These are phyloP conservation scores for Emericellopsis cladophorae DNA, from an alignment of 2,329 filamentous ascomycete genomes.

Conservation along the genomic window DNA sequence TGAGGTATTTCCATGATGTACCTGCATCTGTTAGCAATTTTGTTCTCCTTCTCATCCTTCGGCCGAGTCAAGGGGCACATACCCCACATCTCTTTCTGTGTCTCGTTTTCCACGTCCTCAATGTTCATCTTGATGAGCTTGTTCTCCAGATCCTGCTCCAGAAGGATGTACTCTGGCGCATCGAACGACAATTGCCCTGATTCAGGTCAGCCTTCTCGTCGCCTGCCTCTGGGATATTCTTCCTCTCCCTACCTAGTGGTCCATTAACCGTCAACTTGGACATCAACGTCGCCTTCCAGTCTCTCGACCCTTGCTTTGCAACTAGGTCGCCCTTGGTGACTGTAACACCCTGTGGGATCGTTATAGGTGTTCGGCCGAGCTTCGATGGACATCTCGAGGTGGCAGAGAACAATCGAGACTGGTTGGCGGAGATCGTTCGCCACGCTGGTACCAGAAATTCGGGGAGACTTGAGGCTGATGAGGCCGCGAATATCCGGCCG, in stretches of 20 bases:
- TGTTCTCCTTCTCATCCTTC: no score
- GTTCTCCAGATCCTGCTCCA: slow-evolving; percentile 52
- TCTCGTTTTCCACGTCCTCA: slow-evolving; percentile 50
- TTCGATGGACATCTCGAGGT: slow-evolving; percentile 60
- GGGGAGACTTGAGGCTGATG: slow-evolving; percentile 43
- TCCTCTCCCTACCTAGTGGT: slow-evolving; percentile 48
- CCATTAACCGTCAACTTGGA: slow-evolving; percentile 64
- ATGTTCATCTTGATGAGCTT: slow-evolving; percentile 58
- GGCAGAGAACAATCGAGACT: slow-evolving; percentile 49
- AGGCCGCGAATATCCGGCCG: slow-evolving; percentile 36
- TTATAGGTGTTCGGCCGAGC: slow-evolving; percentile 70
- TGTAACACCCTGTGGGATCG: slow-evolving; percentile 73
- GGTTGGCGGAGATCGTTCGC: slow-evolving; percentile 23
- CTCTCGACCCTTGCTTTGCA: slow-evolving; percentile 39
- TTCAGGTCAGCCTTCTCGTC: slow-evolving; percentile 1
- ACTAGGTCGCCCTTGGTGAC: slow-evolving; percentile 55
- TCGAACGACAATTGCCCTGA: slow-evolving; percentile 59
- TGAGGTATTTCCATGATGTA: slow-evolving; percentile 79
- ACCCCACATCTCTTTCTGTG: slow-evolving; percentile 97
- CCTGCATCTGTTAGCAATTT: slow-evolving; percentile 33
- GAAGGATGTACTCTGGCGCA: slow-evolving; percentile 65
- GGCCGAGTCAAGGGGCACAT: slow-evolving; percentile 8
- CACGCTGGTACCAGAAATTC: slow-evolving; percentile 64
- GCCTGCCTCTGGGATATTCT: not conserved
- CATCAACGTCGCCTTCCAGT: slow-evolving; percentile 47